Evolutionary conservation across 2,329 filamentous ascomycete species (phyloP), one percentile per base, ranked within the genome.

Genomic region (Colletotrichum somersetense): DNA sequence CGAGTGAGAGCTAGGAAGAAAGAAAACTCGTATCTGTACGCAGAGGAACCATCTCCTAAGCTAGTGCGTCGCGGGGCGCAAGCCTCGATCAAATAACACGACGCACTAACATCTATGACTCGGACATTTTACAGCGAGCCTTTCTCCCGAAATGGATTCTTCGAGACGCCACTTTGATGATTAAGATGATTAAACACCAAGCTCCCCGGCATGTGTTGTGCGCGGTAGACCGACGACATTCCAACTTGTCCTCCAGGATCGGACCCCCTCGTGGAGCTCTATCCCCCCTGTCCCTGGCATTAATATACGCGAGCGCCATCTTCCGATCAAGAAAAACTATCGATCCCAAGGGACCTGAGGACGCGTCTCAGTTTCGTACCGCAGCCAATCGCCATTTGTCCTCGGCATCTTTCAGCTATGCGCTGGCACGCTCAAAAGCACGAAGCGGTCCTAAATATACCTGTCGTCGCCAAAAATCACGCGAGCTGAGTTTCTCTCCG

Each of bases 401-500:
- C 12, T 16, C 38, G 14, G 40, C 4, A 30, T 30, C 30, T 4
- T 42, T 38, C 38, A 46, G 40, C 50, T 56, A 5, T 35, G 62
- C 48, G 33, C 52, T 38, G 53, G 38, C 42, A 12, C 11, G 18
- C n/a, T 16, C 5, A 44, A 42, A 23, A 52, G 11, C 23, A 53
- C 3, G 35, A 38, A 12, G 18, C 16, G 42, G 53, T 26, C 11
- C 46, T 55, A 2, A 5, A 0, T 4, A 12, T 1, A 44, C 56
- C 56, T 35, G 14, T 55, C 64, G 18, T 16, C 56, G 11, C 46
- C 20, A n/a, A 23, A 12, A 48, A 12, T 18, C 14, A 10, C 56
- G 46, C n/a, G 64, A 46, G 35, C 46, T 57, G 48, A 58, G 46
- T 1, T 66, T 35, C 64, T 59, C 46, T 20, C 46, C 46, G n/a